A percentile compares a stretch with the other conserved stretches of the same genome.
Evolutionary conservation across 495 filamentous ascomycete genomes (phyloP).

Genomic region (Podospora appendiculata): DNA sequence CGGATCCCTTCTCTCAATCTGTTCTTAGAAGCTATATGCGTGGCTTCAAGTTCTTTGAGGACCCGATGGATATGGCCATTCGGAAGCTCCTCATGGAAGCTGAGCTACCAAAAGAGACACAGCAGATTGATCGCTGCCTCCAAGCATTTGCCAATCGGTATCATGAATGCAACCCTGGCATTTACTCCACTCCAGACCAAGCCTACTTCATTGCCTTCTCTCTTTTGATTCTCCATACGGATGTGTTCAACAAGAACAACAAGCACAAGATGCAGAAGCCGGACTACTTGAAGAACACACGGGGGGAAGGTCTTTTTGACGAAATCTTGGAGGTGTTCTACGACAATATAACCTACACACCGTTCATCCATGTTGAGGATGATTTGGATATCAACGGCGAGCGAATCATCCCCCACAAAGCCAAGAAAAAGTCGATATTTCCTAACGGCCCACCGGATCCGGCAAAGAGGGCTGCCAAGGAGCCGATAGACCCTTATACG

Average conservation of each 20-base stretch:
- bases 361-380: conserved; percentile 95
- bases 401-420: conserved; percentile 60
- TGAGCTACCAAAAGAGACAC: conserved; percentile 91
- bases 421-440: conserved; percentile 62
- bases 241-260: conserved; percentile 99
- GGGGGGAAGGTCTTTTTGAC: conserved; percentile 79
- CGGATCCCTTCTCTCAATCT: conserved; percentile 72
- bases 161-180: conserved; percentile 95
- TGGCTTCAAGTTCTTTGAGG: conserved; percentile 86
- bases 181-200: conserved; percentile 87
- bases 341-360: conserved; percentile 96
- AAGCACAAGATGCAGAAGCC: conserved; percentile 97
- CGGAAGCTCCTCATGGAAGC: conserved; percentile 94
- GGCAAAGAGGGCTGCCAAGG: conserved; percentile 56
- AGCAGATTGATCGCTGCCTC: conserved; percentile 92
- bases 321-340: conserved; percentile 95
- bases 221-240: conserved; percentile 90
- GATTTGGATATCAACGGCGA: conserved; percentile 75
- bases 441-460: conserved; percentile 57
- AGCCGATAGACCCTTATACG: conserved; percentile 91
- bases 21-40: conserved; percentile 92
- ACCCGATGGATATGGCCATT: conserved; percentile 96
- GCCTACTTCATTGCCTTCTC: conserved; percentile 98
- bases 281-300: conserved; percentile 93
- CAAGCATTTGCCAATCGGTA: conserved; percentile 95